Percentiles rank a stretch among this genome's conserved stretches.
These are phyloP conservation scores for Fonticula alba DNA, from an alignment of 78 protist species.

Conservation along the genomic window DNA sequence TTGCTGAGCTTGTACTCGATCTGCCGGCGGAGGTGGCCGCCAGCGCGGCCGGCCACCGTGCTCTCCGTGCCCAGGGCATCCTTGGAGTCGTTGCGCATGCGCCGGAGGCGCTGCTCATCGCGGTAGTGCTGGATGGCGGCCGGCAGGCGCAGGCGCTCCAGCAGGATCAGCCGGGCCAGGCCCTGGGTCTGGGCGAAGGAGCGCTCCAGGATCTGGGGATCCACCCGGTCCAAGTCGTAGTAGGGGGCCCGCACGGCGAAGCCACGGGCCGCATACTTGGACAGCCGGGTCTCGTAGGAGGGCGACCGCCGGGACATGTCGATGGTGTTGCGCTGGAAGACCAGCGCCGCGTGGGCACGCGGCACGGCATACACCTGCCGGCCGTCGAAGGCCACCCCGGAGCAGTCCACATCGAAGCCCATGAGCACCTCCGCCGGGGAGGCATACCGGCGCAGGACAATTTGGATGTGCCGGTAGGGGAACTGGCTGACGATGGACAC, in stretches of 20 bases:
- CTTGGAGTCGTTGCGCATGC: no score
- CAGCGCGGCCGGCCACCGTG: no score
- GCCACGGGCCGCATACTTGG: constrained; percentile 19
- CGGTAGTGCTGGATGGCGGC: neutral
- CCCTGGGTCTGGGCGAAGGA: neutral
- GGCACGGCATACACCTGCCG: constrained; percentile 1
- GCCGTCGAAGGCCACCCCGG: constrained; percentile 20
- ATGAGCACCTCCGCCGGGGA: no score
- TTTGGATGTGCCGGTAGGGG: constrained; percentile 9
- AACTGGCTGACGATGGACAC: neutral
- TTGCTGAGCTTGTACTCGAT: no score
- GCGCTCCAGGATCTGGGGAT: neutral
- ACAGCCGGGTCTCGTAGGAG: constrained; percentile 9
- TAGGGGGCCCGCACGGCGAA: constrained; percentile 9
- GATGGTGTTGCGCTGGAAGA: neutral
- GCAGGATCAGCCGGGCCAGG: constrained; percentile 4
- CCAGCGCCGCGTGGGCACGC: constrained; percentile 2
- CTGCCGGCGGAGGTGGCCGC: no score
- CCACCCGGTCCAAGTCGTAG: neutral
- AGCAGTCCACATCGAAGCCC: no score
- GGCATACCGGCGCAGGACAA: no score
- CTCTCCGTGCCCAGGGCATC: no score
- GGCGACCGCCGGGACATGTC: constrained; percentile 6
- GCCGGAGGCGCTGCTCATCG: neutral
- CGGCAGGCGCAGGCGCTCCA: neutral